Percentiles rank a stretch among this genome's conserved stretches.
phyloP scores from a whole-genome alignment of 371 early-diverging fungal species.

The Parasitella parasitica region DNA sequence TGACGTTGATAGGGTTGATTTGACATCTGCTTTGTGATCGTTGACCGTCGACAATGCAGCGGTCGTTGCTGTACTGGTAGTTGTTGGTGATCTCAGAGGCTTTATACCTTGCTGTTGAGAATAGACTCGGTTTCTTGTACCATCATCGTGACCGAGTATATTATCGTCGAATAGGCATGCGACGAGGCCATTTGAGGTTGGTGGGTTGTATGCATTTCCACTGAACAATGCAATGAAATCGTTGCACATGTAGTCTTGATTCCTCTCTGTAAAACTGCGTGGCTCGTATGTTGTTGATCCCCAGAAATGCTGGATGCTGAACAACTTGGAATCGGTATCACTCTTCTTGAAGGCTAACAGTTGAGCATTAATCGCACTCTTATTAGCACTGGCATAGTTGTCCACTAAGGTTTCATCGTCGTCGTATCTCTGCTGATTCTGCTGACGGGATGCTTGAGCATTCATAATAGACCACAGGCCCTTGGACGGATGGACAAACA shows the following conservation, averaged over 20 bases:
- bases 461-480: constrained; percentile 64
- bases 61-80: background rate
- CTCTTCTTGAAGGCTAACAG: constrained; percentile 37
- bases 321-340: constrained; percentile 45
- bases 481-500: constrained; percentile 44
- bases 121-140: constrained; percentile 24
- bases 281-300: constrained; percentile 73
- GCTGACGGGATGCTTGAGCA: constrained; percentile 36
- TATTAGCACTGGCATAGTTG: constrained; percentile 41
- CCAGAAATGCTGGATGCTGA: constrained; percentile 80
- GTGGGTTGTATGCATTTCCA: constrained; percentile 42
- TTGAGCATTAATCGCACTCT: constrained; percentile 21
- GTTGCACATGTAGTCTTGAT: constrained; percentile 69
- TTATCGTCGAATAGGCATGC: constrained; percentile 74
- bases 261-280: constrained; percentile 66
- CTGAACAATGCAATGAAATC: constrained; percentile 82
- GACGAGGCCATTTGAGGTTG: constrained; percentile 76
- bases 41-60: background rate
- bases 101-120: constrained; percentile 48
- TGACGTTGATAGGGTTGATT: constrained; percentile 4
- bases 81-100: constrained; percentile 29
- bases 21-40: constrained; percentile 13
- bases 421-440: constrained; percentile 32
- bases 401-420: constrained; percentile 35
- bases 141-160: constrained; percentile 65